Evolutionary conservation across 345 rosid genomes (phyloP).

Genomic region (Salix purpurea): DNA sequence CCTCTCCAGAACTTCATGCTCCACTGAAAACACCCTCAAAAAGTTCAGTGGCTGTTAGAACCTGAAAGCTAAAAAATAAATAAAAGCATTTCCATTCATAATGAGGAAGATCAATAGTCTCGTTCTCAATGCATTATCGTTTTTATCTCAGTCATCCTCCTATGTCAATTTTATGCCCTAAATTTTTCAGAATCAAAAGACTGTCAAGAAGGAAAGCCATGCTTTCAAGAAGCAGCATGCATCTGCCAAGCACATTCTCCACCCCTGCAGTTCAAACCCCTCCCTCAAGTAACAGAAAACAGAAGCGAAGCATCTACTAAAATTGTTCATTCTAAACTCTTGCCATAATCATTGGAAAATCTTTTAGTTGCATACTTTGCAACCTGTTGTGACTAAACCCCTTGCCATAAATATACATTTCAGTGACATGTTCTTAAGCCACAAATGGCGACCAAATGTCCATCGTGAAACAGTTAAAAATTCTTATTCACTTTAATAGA

Average conservation of each 20-base stretch:
- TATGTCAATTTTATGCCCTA: not conserved
- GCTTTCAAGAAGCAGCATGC: not conserved
- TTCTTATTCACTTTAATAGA: not conserved
- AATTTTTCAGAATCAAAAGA: not conserved
- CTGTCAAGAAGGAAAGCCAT: not conserved
- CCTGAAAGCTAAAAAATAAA: not conserved
- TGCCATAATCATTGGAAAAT: not conserved
- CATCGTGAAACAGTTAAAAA: not conserved
- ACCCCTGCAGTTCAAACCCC: not conserved
- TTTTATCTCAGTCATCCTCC: not conserved
- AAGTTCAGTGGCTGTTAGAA: not conserved
- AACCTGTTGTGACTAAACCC: not conserved
- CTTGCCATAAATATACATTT: not conserved
- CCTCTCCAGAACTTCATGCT: constrained; percentile 92
- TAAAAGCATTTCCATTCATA: not conserved
- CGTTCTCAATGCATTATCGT: not conserved
- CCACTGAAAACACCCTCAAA: constrained; percentile 53
- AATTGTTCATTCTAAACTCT: not conserved
- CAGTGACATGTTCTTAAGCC: not conserved
- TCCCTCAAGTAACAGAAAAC: not conserved
- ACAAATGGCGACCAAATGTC: not conserved
- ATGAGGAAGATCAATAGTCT: not conserved
- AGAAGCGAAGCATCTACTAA: not conserved
- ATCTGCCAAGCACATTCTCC: not conserved
- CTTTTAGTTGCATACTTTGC: not conserved